Conservation (phyloP, 352 stramenopile genomes). For the Globisporangium spinosum region DNA sequence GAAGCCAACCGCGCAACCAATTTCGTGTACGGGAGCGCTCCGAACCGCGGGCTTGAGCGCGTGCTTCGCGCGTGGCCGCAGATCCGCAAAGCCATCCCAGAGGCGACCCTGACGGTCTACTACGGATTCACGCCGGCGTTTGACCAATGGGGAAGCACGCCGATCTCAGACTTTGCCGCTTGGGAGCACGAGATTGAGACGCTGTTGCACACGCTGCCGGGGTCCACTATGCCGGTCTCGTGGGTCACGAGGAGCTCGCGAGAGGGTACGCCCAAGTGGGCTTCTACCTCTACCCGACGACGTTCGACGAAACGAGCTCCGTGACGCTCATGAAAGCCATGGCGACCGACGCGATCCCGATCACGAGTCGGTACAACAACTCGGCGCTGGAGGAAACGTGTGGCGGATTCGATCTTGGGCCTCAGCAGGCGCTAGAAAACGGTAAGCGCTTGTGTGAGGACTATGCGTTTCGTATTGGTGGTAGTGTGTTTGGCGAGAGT, state of each 20-base stretch:
- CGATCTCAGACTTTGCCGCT: slow-evolving; percentile 43
- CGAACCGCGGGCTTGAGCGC: slow-evolving; percentile 68
- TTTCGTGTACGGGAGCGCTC: slow-evolving; percentile 88
- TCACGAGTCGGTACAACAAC: slow-evolving; percentile 69
- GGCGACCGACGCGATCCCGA: slow-evolving; percentile 84
- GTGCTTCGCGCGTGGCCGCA: slow-evolving; percentile 69
- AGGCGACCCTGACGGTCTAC: slow-evolving; percentile 73
- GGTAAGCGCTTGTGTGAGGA: background rate
- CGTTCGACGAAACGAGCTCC: slow-evolving; percentile 88
- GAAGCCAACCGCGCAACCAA: slow-evolving; percentile 42
- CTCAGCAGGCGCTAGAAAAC: slow-evolving; percentile 12
- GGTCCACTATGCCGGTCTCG: slow-evolving; percentile 76
- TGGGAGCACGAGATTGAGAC: slow-evolving; percentile 60
- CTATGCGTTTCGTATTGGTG: background rate
- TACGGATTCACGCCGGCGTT: slow-evolving; percentile 88
- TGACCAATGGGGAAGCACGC: slow-evolving; percentile 44
- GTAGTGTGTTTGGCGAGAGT: background rate
- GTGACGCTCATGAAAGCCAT: slow-evolving; percentile 93
- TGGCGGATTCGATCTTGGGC: slow-evolving; percentile 71
- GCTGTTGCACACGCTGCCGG: slow-evolving; percentile 27
- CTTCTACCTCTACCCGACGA: slow-evolving; percentile 91
- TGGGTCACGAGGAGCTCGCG: slow-evolving; percentile 71
- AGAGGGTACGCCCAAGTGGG: slow-evolving; percentile 63
- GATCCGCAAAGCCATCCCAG: slow-evolving; percentile 52
- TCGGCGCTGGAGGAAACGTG: slow-evolving; percentile 74